These are phyloP conservation scores for Pontederia paniculata DNA, from an alignment of 176 grass and related monocot species.

Conservation along the genomic window DNA sequence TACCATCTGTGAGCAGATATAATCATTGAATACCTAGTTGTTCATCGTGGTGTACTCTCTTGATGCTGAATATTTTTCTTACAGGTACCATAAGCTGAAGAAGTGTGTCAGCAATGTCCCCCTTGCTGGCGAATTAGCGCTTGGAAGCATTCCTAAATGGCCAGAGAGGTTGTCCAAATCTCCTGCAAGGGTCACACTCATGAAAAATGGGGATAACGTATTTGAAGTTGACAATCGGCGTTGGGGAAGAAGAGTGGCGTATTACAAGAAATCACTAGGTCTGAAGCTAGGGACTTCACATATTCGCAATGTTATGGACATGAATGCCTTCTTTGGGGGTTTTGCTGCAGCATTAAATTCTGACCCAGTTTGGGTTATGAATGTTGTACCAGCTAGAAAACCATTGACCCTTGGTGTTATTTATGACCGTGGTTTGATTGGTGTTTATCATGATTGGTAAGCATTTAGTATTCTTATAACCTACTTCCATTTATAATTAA, in stretches of 20 bases:
- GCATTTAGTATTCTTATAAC: background rate
- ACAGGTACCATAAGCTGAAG: constrained; percentile 83
- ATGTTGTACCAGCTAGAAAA: constrained; percentile 72
- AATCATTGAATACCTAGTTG: background rate
- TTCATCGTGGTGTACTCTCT: no score
- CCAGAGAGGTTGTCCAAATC: constrained; percentile 68
- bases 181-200: constrained; percentile 42
- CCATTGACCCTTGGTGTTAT: constrained; percentile 60
- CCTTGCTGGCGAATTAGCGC: constrained; percentile 35
- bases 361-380: constrained; percentile 89
- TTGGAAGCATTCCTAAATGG: constrained; percentile 56
- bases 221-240: constrained; percentile 60
- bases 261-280: constrained; percentile 77
- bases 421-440: constrained; percentile 83
- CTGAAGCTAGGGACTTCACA: constrained; percentile 50
- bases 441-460: constrained; percentile 94
- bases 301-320: constrained; percentile 81
- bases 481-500: no score
- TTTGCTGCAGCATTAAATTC: constrained; percentile 55
- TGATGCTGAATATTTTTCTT: constrained; percentile 6
- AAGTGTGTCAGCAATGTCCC: constrained; percentile 50
- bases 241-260: constrained; percentile 50
- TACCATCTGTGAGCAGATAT: background rate
- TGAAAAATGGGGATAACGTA: constrained; percentile 35
- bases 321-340: constrained; percentile 81